phyloP scores from a whole-genome alignment of 805 yeast genomes.

The Wickerhamiella siamensis region DNA sequence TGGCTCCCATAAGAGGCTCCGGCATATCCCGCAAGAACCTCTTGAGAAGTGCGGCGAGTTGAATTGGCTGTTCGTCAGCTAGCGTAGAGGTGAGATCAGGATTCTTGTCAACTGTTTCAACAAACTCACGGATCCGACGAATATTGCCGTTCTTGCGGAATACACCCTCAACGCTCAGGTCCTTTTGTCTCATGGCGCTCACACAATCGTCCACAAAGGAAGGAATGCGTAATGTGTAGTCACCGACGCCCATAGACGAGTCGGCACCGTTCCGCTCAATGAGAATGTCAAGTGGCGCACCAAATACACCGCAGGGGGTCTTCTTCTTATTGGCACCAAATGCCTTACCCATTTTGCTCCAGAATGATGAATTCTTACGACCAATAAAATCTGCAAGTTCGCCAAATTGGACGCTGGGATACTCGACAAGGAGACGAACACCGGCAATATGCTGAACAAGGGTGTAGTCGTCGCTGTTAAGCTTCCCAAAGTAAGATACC shows the following conservation, averaged over 20 bases:
- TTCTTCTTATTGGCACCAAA: constrained; percentile 19
- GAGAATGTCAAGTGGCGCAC: constrained; percentile 55
- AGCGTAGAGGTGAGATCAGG: constrained; percentile 63
- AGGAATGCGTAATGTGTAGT: constrained; percentile 62
- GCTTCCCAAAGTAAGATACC: constrained; percentile 21
- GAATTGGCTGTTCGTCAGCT: constrained; percentile 68
- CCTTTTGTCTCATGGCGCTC: constrained; percentile 71
- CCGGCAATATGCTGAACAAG: constrained; percentile 39
- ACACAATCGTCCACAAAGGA: constrained; percentile 75
- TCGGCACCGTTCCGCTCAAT: constrained; percentile 65
- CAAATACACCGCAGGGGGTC: constrained; percentile 45
- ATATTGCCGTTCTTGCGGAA: constrained; percentile 95
- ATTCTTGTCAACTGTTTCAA: constrained; percentile 55
- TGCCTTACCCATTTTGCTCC: constrained; percentile 34
- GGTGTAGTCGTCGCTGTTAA: constrained; percentile 42
- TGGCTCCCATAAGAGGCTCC: constrained; percentile 69
- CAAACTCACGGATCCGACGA: constrained; percentile 56
- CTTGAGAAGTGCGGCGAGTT: constrained; percentile 82
- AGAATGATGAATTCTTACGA: constrained; percentile 28
- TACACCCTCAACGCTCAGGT: constrained; percentile 88
- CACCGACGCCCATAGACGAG: constrained; percentile 69
- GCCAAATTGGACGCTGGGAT: not conserved
- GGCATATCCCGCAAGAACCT: constrained; percentile 88
- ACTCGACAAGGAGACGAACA: constrained; percentile 31
- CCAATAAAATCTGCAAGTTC: constrained; percentile 29